Evolutionary conservation across 768 basidiomycete species (phyloP), one percentile per base, ranked within the genome.

Genomic region (Tylopilus cervinicoccineus): DNA sequence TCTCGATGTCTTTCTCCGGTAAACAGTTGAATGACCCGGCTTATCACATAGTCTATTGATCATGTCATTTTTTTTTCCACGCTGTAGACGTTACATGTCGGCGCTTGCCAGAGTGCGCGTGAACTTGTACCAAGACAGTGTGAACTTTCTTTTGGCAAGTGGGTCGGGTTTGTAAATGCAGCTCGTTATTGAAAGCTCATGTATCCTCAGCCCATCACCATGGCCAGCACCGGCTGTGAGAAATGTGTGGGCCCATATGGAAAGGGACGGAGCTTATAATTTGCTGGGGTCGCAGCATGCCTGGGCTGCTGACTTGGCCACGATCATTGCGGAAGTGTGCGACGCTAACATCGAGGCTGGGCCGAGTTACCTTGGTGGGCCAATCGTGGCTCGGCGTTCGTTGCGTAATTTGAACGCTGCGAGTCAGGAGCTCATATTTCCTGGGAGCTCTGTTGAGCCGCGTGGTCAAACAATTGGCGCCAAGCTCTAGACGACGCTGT

Each of bases 241-340:
- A 54, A 47, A 33, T 43, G 17, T 24, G 31, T 47, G 48, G 28
- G 38, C 41, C 39, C 46, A 37, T 42, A 45, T 33, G 37, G 36
- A 29, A 48, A 47, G 22, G 28, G 56, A 52, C 57, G 33, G 53
- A 57, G 55, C 39, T 48, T 46, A 38, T 46, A 13, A 44, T 55
- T 40, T 48, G 9, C 26, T 24, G 24, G 14, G 17, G 13, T n/a
- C 50, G 39, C 23, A 36, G 39, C 41, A 45, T 10, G 38, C 23
- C 8, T 23, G 41, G 16, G 36, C 19, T 43, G 2, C 28, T 32
- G 50, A 45, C 47, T 51, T 44, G 61, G 37, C 60, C 62, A 48
- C 59, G 62, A 43, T 64, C 42, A 64, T 58, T 34, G 41, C 60
- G 55, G 61, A 53, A 28, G 40, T 41, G 22, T 45, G 24, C 44